Conservation (phyloP, 192 early-diverging fungal genomes). For the Helicostylum pulchrum region DNA sequence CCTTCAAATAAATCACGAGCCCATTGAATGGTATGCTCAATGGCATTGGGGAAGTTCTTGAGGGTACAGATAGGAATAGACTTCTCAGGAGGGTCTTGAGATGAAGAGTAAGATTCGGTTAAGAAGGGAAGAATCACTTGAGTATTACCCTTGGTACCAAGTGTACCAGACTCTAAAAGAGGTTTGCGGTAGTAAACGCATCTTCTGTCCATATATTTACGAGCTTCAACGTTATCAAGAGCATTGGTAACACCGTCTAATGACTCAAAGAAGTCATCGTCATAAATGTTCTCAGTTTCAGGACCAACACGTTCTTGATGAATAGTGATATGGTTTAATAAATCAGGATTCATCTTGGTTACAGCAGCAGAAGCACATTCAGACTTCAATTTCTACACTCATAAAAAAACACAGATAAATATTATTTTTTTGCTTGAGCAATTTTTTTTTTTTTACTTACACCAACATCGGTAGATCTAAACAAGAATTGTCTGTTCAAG, state of each 20-base stretch:
- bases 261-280: conserved; percentile 85
- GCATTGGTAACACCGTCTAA: conserved; percentile 96
- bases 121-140: conserved; percentile 94
- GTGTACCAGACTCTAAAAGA: conserved; percentile 94
- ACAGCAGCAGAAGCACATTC: conserved; percentile 86
- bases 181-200: conserved; percentile 97
- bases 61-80: conserved; percentile 87
- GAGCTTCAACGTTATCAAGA: conserved; percentile 96
- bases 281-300: conserved; percentile 92
- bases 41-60: conserved; percentile 88
- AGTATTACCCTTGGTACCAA: conserved; percentile 99
- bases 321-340: conserved; percentile 59
- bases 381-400: conserved; percentile 87
- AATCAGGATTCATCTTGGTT: conserved; percentile 87
- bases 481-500: conserved; percentile 98
- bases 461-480: conserved; percentile 83
- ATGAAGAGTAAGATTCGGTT: conserved; percentile 98
- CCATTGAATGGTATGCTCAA: conserved; percentile 92
- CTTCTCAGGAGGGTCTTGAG: conserved; percentile 97
- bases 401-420: conserved; percentile 1
- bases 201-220: conserved; percentile 91
- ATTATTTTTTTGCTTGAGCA: not conserved
- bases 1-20: conserved; percentile 96
- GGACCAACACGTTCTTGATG: conserved; percentile 94
- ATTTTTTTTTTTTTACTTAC: conserved; percentile 28